Base-by-base conservation (phyloP, 345 rosid genomes). In the Eutrema heterophyllum region DNA sequence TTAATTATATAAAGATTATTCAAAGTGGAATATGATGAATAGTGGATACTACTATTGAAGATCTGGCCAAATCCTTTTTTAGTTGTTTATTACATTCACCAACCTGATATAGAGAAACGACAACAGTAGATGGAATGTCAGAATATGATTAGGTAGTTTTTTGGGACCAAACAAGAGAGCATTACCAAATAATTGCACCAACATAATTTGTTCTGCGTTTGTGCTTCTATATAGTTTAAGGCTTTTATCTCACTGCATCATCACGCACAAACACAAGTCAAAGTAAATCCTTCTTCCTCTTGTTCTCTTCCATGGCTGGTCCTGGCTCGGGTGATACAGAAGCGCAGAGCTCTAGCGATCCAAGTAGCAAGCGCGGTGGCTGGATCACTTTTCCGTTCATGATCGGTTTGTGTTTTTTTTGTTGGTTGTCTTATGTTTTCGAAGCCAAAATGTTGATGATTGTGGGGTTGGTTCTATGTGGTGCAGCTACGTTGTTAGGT, bases 371-470 rank as follows among this genome's bases (percentile, higher is more conserved):
- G 40, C 70, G 53, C 26, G 86, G 85, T 29, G 79, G 81, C 53
- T 86, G 87, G 90, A 60, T 76, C 40, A 84, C 92, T 36, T 79
- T 83, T 58, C 86, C 87, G 10, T 88, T 86, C 81, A 68, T 83
- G 9, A 57, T 67, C 12, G 59, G 59, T 30, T 41, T 41, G 41
- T 64, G 32, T 64, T 27, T 54, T 14, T 54, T n/a, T 29, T 6
- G 4, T 53, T 6, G 6, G 5, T 41, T 41, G 18, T 44, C 8
- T n/a, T 29, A n/a, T 29, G n/a, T 44, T 9, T 53, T 30, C 14
- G 38, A 54, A 54, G 21, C 38, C 59, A 29, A 29, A 12, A 44
- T 29, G 36, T 57, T 78, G 12, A 46, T 40, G 9, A 33, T 36
- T 62, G 49, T 41, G 18, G 12, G 6, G 33, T 49, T 52, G 12